Base-by-base conservation (phyloP, 2,329 filamentous ascomycete genomes). In the Trichoderma harzianum region DNA sequence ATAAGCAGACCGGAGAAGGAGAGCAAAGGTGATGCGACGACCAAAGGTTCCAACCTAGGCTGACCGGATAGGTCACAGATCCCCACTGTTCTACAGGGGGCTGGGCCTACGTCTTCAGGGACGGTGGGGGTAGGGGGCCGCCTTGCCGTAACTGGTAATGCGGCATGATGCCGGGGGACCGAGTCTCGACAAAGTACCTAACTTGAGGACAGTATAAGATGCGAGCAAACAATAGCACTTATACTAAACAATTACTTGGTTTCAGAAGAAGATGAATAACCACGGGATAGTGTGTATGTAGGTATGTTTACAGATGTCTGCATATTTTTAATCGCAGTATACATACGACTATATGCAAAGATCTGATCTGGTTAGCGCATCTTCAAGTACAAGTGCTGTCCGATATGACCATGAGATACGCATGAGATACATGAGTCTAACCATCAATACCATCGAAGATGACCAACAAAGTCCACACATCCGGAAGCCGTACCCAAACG, bases 51-150 rank as follows among this genome's bases (percentile, higher is more conserved):
- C 28, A 21, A 11, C 21, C 14, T 10, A n/a, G 24, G 60, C 12
- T n/a, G 36, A 5, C 32, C 34, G n/a, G n/a, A 28, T n/a, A 65
- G 62, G 62, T 51, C 39, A 65, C 39, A 53, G 62, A n/a, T 65
- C 26, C 11, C 39, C 62, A 64, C 61, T n/a, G 10, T 0, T 11
- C 6, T 43, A 63, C 60, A 63, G 60, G 60, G 60, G 60, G 58
- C 57, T 60, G 28, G 57, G 57, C 57, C 55, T 60, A 24, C 18
- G 47, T 24, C 39, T 53, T 21, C 47, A 53, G 47, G 47, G 57
- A 60, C 30, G 14, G 10, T 60, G 21, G 57, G 57, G 57, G 57
- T 21, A 5, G 18, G 55, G 55, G 43, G 6, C 57, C 28, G 28
- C 57, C 57, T 34, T 32, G 30, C 57, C 57, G 57, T 21, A 60